These are phyloP conservation scores for Ceratocystis ficicola DNA, from an alignment of 2,329 filamentous ascomycete species.

Conservation along the genomic window DNA sequence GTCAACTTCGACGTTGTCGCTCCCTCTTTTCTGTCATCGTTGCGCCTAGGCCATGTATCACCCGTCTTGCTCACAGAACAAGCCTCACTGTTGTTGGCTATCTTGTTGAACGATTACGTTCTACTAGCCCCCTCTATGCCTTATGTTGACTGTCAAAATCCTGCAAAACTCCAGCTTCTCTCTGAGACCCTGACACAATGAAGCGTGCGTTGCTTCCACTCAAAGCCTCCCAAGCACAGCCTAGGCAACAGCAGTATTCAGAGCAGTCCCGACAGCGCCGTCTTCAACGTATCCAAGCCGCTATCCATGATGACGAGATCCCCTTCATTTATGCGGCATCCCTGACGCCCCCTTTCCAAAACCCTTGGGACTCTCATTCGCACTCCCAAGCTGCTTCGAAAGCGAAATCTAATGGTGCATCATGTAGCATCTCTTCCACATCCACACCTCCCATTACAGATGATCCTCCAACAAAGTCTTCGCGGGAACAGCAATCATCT, in stretches of 20 bases:
- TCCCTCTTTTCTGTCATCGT: not conserved
- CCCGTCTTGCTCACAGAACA: not conserved
- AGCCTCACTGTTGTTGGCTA: not conserved
- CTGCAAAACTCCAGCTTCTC: too few relatives aligned
- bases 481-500: not conserved
- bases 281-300: slow-evolving; percentile 8
- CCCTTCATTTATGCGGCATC: slow-evolving; percentile 16
- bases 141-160: not conserved
- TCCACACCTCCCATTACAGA: not conserved
- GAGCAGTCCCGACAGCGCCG: slow-evolving; percentile 2
- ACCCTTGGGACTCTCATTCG: slow-evolving; percentile 11
- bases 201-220: not conserved
- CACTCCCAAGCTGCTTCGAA: not conserved
- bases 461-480: not conserved
- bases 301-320: slow-evolving; percentile 14
- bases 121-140: not conserved
- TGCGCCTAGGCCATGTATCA: not conserved
- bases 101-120: not conserved
- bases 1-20: not conserved
- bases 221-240: not conserved
- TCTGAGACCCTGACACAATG: not conserved
- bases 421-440: not conserved
- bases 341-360: slow-evolving; percentile 17
- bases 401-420: not conserved
- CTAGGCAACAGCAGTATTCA: not conserved